Evolutionary conservation across 1,139 yeast genomes (phyloP).

Genomic region (Taphrina wiesneri): DNA sequence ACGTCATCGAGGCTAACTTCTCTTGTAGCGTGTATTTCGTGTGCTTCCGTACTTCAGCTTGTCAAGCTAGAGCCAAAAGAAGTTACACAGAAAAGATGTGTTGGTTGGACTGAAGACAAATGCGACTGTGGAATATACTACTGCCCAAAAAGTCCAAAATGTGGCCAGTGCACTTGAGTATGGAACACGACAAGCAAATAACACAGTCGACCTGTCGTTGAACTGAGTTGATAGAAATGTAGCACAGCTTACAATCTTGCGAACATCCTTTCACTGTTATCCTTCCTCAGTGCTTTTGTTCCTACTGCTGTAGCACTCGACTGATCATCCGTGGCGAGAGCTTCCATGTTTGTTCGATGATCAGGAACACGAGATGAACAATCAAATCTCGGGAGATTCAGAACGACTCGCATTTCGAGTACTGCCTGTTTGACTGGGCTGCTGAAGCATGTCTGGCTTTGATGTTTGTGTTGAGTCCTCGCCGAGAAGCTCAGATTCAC

Average conservation of each 20-base stretch:
- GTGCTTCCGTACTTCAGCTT: not conserved
- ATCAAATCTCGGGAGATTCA: not conserved
- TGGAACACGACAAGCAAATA: not conserved
- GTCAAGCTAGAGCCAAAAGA: not conserved
- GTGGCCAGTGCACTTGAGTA: no score
- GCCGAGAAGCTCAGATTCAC: not conserved
- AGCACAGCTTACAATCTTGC: no score
- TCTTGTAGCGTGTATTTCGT: not conserved
- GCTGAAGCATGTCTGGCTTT: not conserved
- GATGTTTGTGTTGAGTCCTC: not conserved
- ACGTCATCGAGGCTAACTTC: not conserved
- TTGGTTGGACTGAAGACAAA: not conserved
- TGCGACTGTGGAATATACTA: conserved; percentile 1
- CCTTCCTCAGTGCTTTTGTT: no score
- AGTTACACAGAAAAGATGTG: not conserved
- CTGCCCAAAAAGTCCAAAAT: not conserved
- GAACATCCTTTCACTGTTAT: no score
- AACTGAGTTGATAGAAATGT: not conserved
- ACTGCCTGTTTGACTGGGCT: not conserved
- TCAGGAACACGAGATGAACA: no score
- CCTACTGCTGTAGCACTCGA: no score
- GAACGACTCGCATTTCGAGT: not conserved
- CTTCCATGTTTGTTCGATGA: not conserved
- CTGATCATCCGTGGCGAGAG: no score
- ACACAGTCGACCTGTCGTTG: not conserved